Evolutionary conservation across 208 protist genomes (phyloP).

Genomic region (Herpetomonas tarakana): DNA sequence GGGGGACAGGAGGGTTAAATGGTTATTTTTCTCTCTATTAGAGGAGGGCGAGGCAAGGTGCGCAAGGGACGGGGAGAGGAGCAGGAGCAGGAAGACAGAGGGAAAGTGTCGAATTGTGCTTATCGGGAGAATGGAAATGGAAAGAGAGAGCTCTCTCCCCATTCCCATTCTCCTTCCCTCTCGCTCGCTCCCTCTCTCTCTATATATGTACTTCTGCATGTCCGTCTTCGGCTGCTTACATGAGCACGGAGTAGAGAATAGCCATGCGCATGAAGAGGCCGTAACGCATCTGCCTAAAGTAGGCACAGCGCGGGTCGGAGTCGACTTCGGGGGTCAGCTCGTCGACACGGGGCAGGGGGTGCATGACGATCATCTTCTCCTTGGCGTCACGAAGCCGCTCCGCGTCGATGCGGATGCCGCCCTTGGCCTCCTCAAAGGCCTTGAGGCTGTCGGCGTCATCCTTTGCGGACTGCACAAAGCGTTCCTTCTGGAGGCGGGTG

Average conservation of each 20-base stretch:
- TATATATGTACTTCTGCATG: too few species aligned
- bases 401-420: conserved; percentile 67
- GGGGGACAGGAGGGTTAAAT: too few species aligned
- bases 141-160: too few species aligned
- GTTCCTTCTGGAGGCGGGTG: conserved; percentile 97
- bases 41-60: too few species aligned
- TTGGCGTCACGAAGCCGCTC: conserved; percentile 70
- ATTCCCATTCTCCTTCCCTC: too few species aligned
- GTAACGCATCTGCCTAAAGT: conserved; percentile 98
- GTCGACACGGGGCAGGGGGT: conserved; percentile 97
- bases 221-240: too few species aligned
- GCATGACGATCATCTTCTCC: conserved; percentile 96
- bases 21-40: too few species aligned
- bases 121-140: too few species aligned
- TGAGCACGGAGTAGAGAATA: conserved; percentile 91
- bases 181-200: too few species aligned
- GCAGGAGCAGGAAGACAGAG: too few species aligned
- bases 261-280: conserved; percentile 99
- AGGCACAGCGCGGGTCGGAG: conserved; percentile 93
- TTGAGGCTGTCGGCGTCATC: conserved; percentile 52
- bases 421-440: conserved; percentile 88
- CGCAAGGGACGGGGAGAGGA: too few species aligned
- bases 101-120: too few species aligned
- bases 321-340: conserved; percentile 95
- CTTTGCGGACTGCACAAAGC: conserved; percentile 67